Evolutionary conservation across 23 red algal species (phyloP).

Genomic region (Cyanidiococcus yangmingshanensis): DNA sequence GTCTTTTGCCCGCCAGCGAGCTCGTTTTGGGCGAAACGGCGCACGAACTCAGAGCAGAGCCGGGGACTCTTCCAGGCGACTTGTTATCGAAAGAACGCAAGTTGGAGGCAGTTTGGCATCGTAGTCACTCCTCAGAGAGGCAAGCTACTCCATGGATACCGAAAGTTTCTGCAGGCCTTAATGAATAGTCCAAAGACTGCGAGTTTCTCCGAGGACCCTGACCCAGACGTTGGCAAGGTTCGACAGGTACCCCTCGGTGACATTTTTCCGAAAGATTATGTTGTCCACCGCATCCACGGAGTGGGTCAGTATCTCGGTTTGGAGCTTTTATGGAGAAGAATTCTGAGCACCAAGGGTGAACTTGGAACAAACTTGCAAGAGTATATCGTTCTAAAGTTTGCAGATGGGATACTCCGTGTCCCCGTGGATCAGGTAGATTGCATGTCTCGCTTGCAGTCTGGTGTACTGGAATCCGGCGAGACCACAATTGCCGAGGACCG

Average conservation of each 20-base stretch:
- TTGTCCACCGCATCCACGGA: background rate
- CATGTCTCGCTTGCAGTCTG: background rate
- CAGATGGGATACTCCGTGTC: background rate
- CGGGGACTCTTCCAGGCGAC: no score
- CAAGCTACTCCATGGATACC: no score
- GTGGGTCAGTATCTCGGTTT: constrained; percentile 1
- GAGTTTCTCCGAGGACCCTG: background rate
- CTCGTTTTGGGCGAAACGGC: no score
- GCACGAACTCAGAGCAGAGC: no score
- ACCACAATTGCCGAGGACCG: no score
- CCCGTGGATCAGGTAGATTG: background rate
- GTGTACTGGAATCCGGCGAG: background rate
- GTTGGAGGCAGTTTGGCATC: no score
- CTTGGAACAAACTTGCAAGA: background rate
- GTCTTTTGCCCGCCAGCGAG: no score
- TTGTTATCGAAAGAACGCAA: no score
- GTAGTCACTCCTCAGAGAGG: no score
- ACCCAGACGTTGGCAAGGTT: background rate
- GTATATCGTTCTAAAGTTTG: background rate
- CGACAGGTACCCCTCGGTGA: background rate
- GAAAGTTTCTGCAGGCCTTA: no score
- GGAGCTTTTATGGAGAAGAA: background rate
- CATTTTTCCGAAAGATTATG: background rate
- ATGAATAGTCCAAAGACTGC: no score
- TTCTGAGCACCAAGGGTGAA: background rate